Evolutionary conservation across 1,139 yeast genomes (phyloP), one percentile per base, ranked within the genome.

Genomic region (Blastobotrys ciferrii): DNA sequence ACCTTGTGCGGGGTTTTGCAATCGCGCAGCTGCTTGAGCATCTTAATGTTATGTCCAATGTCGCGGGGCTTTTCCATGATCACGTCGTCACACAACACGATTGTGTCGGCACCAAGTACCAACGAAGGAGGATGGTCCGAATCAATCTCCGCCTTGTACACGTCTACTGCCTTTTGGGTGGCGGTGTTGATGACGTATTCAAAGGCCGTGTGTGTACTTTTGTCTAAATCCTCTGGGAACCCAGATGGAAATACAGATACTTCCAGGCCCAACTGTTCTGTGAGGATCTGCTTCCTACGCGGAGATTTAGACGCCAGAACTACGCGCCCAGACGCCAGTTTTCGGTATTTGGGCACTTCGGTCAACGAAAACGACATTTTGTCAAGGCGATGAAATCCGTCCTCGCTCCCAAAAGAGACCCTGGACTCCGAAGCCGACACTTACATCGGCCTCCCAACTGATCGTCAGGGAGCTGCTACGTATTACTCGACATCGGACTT

Each of bases 241-340:
- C 73, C 70, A 7, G 87, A 84, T 23, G 79, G 76, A 0, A 74
- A 61, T 0, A 84, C 70, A 14, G 68, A 66, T 20, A 77, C 66
- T 32, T 81, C 63, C 45, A 91, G 68, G 0, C 89, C 89, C 57
- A 91, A 68, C 59, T 85, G 82, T 13, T 68, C 59, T 41, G 58
- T 55, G 32, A 92, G 63, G 18, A 92, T 84, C 52, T 86, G 87
- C 47, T 71, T 68, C 49, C 98, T 70, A 53, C 97, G 74, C 1
- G 95, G 94, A 0, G 97, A 89, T 1, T 86, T 76, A 1, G 96
- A 87, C 1, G 96, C 97, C 12, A 92, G 72, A 1, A 88, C 71
- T 19, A 88, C 70, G 32, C 70, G 48, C n/a, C 55, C 55, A 2
- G 40, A 12, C 3, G 45, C 17, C 33, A 47, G 44, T 30, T 17